phyloP scores from a whole-genome alignment of 139 green algal species.

The Edaphochlamys debaryana region DNA sequence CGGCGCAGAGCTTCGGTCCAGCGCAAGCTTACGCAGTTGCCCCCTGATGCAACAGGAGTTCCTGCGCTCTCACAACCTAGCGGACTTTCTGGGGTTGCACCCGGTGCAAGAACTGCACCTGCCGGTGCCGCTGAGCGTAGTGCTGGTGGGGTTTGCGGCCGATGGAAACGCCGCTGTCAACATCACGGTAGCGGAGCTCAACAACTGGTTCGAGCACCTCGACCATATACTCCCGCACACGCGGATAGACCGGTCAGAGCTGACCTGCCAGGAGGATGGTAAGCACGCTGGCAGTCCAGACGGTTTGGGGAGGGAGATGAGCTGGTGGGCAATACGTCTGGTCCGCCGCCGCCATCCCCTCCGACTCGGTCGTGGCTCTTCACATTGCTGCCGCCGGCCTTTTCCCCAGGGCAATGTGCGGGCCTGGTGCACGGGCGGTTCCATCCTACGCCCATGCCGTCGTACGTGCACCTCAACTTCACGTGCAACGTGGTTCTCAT shows the following conservation, averaged over 20 bases:
- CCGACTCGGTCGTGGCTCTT: neutral
- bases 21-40: no score
- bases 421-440: slow-evolving; percentile 47
- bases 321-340: no score
- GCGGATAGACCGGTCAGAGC: slow-evolving; percentile 65
- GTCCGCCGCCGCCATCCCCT: no score
- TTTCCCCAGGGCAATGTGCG: slow-evolving; percentile 54
- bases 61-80: slow-evolving; percentile 46
- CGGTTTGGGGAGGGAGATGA: no score
- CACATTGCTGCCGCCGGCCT: neutral
- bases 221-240: slow-evolving; percentile 81
- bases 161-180: slow-evolving; percentile 55
- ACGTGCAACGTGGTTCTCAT: slow-evolving; percentile 67
- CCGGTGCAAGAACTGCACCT: slow-evolving; percentile 71
- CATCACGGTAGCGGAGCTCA: slow-evolving; percentile 51
- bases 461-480: slow-evolving; percentile 76
- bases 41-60: no score
- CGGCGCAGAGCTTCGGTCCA: no score
- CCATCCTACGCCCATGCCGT: slow-evolving; percentile 51
- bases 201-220: slow-evolving; percentile 73
- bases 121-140: slow-evolving; percentile 72
- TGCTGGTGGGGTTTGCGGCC: slow-evolving; percentile 76
- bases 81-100: slow-evolving; percentile 64
- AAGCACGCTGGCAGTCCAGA: no score
- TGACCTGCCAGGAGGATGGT: slow-evolving; percentile 69